Evolutionary conservation across 192 early-diverging fungal species (phyloP), one percentile per base, ranked within the genome.

Genomic region (Entomortierella chlamydospora): DNA sequence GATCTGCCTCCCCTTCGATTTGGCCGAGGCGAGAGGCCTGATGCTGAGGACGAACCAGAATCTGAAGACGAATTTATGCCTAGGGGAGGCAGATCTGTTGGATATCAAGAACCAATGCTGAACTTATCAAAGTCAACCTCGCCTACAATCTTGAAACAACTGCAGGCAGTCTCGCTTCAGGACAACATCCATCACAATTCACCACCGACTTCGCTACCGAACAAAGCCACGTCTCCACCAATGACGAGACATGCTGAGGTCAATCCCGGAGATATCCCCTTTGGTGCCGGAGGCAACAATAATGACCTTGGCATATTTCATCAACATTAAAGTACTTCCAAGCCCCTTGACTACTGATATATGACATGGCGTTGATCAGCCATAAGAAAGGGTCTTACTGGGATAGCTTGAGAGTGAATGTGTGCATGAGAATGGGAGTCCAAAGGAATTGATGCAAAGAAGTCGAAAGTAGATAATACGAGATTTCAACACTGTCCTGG

Each of bases 1-100:
- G 73, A 67, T n/a, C 37, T 65, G 23, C 72, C 72, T 20, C 72
- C 72, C 10, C 64, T 74, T 23, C 72, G 72, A 26, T 74, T 74
- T 49, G 72, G 72, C 10, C 64, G 72, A 25, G 72, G 72, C 12
- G 72, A 74, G 30, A 47, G 72, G 28, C 72, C 72, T n/a, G 72
- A 74, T 56, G 63, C 72, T 26, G 71, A 73, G 3, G 71, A 74
- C 25, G 72, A 74, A 22, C 72, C 72, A 9, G 72, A 74, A 28
- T 74, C 72, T 2, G 72, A 74, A 33, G 72, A 74, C 29, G 72
- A 74, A 39, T 56, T 67, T 56, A 49, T 67, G 11, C 64, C 63
- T 15, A 53, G 58, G 17, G 42, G 41, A 17, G 49, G 49, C 10
- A 39, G 61, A 57, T 58, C 66, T 50, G 42, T 37, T 11, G 30